These are phyloP conservation scores for Noccaea caerulescens DNA, from an alignment of 345 rosid species.

Conservation along the genomic window DNA sequence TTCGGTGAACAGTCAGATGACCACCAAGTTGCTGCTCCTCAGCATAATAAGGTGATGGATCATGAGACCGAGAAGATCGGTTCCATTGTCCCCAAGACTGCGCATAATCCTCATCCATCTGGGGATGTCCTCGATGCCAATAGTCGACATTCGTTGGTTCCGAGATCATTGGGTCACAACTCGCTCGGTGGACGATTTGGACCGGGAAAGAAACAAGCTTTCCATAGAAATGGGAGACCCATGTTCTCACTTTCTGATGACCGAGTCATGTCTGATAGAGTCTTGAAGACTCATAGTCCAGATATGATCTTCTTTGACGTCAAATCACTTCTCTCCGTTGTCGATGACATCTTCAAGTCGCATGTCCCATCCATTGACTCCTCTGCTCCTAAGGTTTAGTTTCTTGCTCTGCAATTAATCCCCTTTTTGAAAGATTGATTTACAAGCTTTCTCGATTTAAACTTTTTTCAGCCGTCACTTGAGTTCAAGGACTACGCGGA, in stretches of 20 bases:
- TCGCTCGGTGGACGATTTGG: constrained; percentile 45
- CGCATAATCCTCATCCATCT: constrained; percentile 32
- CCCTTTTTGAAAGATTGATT: constrained; percentile 31
- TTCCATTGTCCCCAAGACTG: constrained; percentile 28
- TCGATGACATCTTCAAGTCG: constrained; percentile 69
- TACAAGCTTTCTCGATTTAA: constrained; percentile 14
- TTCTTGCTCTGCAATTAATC: constrained; percentile 18
- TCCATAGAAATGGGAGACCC: constrained; percentile 49
- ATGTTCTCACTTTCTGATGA: constrained; percentile 62
- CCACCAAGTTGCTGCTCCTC: constrained; percentile 20
- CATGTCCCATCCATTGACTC: constrained; percentile 50
- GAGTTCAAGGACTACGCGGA: constrained; percentile 49
- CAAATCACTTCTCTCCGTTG: constrained; percentile 62
- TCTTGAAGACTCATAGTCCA: constrained; percentile 62
- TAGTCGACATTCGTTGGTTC: constrained; percentile 34
- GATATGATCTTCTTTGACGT: constrained; percentile 63
- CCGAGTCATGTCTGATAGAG: constrained; percentile 60
- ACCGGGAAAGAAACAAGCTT: constrained; percentile 44
- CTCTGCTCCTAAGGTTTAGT: constrained; percentile 43
- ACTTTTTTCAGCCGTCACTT: constrained; percentile 39
- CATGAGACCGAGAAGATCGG: constrained; percentile 34
- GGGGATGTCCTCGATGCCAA: constrained; percentile 29
- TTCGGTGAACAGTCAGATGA: constrained; percentile 26
- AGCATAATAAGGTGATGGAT: constrained; percentile 33
- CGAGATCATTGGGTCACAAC: constrained; percentile 32